Conservation (phyloP, 371 early-diverging fungal species). For the Mycotypha africana region DNA sequence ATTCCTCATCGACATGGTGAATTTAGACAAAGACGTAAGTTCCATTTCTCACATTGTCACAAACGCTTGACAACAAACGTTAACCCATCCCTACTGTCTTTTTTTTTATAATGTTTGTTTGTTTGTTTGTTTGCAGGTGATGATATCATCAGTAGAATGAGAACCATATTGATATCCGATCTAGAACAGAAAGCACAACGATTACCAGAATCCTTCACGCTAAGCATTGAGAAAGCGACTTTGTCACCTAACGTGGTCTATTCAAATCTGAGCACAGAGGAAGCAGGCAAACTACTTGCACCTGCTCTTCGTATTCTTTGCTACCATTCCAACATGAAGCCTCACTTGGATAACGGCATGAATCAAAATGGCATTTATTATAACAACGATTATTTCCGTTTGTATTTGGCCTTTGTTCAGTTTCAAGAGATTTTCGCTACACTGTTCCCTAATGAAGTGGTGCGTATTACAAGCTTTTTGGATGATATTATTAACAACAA, state of each 20-base stretch:
- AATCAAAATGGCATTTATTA: conserved; percentile 49
- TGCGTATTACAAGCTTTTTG: neutral
- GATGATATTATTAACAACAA: neutral
- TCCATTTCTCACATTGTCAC: neutral
- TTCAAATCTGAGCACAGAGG: conserved; percentile 19
- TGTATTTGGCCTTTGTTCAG: conserved; percentile 42
- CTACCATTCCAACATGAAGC: conserved; percentile 38
- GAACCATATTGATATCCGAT: conserved; percentile 31
- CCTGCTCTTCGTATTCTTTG: conserved; percentile 30
- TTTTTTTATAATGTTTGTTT: conserved; percentile 3
- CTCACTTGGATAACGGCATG: conserved; percentile 45
- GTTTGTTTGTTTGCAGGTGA: no score
- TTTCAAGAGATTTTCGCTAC: conserved; percentile 30
- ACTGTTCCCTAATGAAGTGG: conserved; percentile 33
- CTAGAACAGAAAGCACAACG: conserved; percentile 35
- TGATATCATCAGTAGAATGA: conserved; percentile 38
- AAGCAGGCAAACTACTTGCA: conserved; percentile 20
- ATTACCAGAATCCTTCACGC: conserved; percentile 18
- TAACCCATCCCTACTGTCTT: neutral
- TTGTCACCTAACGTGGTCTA: conserved; percentile 1
- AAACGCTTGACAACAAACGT: neutral
- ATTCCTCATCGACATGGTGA: conserved; percentile 46
- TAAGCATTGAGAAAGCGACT: conserved; percentile 28
- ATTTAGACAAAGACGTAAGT: conserved; percentile 42
- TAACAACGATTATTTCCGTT: conserved; percentile 39